Conservation (phyloP, 352 stramenopile genomes). For the Globisporangium takayamanum region DNA sequence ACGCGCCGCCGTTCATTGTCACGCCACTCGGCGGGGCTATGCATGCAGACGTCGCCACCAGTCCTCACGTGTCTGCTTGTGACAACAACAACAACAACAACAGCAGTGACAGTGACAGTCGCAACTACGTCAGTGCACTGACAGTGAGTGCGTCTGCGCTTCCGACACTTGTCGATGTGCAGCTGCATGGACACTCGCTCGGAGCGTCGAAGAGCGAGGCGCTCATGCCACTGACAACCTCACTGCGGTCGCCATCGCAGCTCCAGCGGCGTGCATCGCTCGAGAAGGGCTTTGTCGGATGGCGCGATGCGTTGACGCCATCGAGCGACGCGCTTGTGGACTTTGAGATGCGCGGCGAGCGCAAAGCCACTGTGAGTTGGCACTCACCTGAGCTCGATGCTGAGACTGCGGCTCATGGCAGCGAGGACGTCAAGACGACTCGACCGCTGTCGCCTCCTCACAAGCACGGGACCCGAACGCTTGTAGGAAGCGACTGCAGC, state of each 20-base stretch:
- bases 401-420: neutral
- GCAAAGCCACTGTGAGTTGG: neutral
- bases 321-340: neutral
- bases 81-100: neutral
- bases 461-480: neutral
- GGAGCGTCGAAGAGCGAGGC: neutral
- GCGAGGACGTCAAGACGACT: neutral
- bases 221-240: neutral
- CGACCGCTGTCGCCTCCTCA: neutral
- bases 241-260: neutral
- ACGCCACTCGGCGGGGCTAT: neutral
- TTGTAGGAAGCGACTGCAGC: neutral
- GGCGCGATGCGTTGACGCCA: neutral
- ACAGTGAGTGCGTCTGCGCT: neutral
- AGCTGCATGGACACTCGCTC: neutral
- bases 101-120: neutral
- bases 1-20: neutral
- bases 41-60: neutral
- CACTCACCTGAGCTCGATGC: neutral
- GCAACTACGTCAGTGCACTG: neutral
- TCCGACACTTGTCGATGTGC: neutral
- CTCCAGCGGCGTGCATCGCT: neutral
- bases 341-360: conserved; percentile 6
- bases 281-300: neutral
- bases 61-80: neutral